Percentiles rank a stretch among this genome's conserved stretches.
Evolutionary conservation across 768 basidiomycete species (phyloP).

Genomic region (Auricularia sp.): DNA sequence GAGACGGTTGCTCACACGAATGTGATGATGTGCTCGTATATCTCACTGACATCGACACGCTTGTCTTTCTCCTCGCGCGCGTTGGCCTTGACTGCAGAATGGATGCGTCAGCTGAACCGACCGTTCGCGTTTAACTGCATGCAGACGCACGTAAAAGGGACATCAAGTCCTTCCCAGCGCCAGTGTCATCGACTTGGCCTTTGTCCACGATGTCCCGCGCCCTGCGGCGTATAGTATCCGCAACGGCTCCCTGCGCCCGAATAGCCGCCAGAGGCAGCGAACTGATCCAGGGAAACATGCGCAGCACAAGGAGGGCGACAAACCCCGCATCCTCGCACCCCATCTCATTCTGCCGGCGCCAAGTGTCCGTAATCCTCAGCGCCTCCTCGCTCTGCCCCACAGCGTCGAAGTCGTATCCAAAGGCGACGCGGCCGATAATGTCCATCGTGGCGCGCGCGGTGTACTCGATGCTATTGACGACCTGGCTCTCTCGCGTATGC

Average conservation of each 20-base stretch:
- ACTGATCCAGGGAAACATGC: constrained; percentile 20
- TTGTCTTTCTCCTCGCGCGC: not conserved
- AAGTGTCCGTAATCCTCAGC: constrained; percentile 4
- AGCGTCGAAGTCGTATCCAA: constrained; percentile 7
- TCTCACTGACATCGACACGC: constrained; percentile 4
- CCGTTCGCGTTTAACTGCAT: not conserved
- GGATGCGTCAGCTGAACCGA: not conserved
- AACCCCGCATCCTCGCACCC: not conserved
- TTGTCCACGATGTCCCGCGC: constrained; percentile 18
- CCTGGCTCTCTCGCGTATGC: not conserved
- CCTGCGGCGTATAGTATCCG: constrained; percentile 17
- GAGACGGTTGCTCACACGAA: constrained; percentile 20
- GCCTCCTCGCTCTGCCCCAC: not conserved
- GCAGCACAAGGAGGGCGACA: constrained; percentile 20
- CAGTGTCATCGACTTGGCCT: constrained; percentile 7
- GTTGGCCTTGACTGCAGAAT: constrained; percentile 3
- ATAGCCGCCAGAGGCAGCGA: constrained; percentile 17
- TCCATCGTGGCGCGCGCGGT: constrained; percentile 5
- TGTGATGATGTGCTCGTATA: constrained; percentile 21
- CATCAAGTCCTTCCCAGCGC: constrained; percentile 2
- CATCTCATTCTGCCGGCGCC: constrained; percentile 3
- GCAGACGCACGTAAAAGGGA: constrained; percentile 1
- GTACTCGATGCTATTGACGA: constrained; percentile 1
- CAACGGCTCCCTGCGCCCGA: constrained; percentile 19
- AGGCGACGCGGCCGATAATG: constrained; percentile 6